Conservation (phyloP, 1,284 basidiomycete species). For the Microbotryomycetes sp. region DNA sequence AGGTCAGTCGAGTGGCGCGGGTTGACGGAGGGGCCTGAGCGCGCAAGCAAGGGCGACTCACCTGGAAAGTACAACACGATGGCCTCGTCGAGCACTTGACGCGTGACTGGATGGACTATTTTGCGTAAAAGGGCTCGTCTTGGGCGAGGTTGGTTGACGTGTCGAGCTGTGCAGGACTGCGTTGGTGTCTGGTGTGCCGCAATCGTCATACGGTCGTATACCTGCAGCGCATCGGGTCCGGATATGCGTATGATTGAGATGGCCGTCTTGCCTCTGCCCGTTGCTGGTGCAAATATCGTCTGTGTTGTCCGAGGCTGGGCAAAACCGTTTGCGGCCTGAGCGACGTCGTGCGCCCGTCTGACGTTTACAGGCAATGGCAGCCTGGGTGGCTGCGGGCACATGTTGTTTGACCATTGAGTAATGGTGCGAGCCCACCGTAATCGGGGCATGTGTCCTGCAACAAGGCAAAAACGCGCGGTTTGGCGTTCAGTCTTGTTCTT, state of each 20-base stretch:
- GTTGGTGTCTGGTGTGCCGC: conserved; percentile 19
- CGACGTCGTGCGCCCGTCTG: too few relatives aligned
- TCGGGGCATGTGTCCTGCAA: too few relatives aligned
- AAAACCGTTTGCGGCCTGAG: background rate
- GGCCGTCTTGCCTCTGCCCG: conserved; percentile 71
- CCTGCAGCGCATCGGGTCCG: conserved; percentile 57
- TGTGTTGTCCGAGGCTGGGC: conserved; percentile 4
- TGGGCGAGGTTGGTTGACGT: conserved; percentile 39
- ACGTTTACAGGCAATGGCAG: background rate
- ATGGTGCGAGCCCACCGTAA: too few relatives aligned
- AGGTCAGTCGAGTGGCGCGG: too few relatives aligned
- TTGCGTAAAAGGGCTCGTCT: conserved; percentile 64
- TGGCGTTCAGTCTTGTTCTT: background rate
- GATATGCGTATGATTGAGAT: conserved; percentile 74
- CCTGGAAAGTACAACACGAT: conserved; percentile 73
- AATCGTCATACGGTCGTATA: conserved; percentile 55
- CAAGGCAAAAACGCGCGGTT: too few relatives aligned
- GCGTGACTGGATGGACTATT: conserved; percentile 57
- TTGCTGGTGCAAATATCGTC: conserved; percentile 81
- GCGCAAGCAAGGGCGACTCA: conserved; percentile 36
- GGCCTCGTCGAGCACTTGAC: conserved; percentile 66
- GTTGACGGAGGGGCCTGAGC: background rate
- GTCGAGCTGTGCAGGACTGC: conserved; percentile 14
- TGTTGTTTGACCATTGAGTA: too few relatives aligned
- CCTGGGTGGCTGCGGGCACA: too few relatives aligned